Conservation (phyloP, 2,329 filamentous ascomycete genomes). For the Epichloe festucae region DNA sequence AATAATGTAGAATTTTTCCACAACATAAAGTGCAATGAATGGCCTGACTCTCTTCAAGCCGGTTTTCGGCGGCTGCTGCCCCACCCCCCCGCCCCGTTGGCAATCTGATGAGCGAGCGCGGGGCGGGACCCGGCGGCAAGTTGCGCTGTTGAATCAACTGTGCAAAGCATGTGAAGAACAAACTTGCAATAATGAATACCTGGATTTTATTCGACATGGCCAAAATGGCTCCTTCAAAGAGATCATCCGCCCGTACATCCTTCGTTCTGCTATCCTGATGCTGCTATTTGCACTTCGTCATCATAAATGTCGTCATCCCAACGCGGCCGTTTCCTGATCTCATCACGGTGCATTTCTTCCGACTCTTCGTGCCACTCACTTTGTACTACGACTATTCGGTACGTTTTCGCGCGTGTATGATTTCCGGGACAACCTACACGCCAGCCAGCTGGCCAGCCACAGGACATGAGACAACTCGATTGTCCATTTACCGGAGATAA, state of each 20-base stretch:
- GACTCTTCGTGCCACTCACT: not conserved
- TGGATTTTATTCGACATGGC: no score
- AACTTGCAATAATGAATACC: not conserved
- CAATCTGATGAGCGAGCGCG: not conserved
- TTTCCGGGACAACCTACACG: not conserved
- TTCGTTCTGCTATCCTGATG: not conserved
- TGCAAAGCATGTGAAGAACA: not conserved
- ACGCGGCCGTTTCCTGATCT: not conserved
- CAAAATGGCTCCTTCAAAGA: no score
- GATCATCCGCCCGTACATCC: not conserved
- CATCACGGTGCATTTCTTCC: not conserved
- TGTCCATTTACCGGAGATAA: constrained; percentile 13
- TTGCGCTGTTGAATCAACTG: not conserved
- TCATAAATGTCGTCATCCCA: not conserved
- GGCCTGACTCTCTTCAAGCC: not conserved
- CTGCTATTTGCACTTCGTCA: not conserved
- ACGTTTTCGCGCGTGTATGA: not conserved
- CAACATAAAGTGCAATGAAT: not conserved
- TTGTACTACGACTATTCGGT: no score
- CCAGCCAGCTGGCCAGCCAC: not conserved
- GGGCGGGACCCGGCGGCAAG: no score
- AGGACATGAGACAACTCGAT: not conserved
- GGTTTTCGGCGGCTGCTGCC: not conserved
- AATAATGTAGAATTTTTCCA: not conserved
- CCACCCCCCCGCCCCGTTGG: not conserved